A percentile compares a stretch with the other conserved stretches of the same genome.
These are phyloP conservation scores for Ceratocystis lukuohia DNA, from an alignment of 2,329 filamentous ascomycete species.

Conservation along the genomic window DNA sequence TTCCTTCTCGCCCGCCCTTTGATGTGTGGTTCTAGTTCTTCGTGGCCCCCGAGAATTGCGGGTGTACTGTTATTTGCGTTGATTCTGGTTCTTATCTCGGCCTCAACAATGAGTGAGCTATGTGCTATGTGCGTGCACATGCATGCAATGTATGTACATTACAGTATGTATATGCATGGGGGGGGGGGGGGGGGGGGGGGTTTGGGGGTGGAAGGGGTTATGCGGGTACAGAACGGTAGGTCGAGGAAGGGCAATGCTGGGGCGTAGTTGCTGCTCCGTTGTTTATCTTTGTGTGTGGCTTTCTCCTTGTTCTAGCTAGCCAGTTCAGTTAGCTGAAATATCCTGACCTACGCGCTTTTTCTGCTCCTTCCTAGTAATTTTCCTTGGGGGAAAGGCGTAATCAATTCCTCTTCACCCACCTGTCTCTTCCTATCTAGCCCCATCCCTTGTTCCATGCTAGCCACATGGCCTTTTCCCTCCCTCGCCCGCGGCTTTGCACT, in stretches of 20 bases:
- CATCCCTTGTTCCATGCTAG: conserved; percentile 15
- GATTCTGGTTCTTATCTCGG: neutral
- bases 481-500: neutral
- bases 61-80: neutral
- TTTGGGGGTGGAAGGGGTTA: neutral
- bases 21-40: no score
- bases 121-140: neutral
- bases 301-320: neutral
- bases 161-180: neutral
- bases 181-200: no score
- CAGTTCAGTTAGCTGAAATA: no score
- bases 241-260: neutral
- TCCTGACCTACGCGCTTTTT: neutral
- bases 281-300: neutral
- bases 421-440: neutral
- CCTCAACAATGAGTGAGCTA: no score
- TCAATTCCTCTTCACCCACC: neutral
- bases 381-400: no score
- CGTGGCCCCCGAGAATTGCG: neutral
- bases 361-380: neutral
- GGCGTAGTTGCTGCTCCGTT: no score
- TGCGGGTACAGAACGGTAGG: conserved; percentile 1
- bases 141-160: neutral
- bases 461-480: conserved; percentile 12
- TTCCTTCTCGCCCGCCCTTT: no score